phyloP scores from a whole-genome alignment of 2,329 filamentous ascomycete species.

The Chaetomiaceae sp. region DNA sequence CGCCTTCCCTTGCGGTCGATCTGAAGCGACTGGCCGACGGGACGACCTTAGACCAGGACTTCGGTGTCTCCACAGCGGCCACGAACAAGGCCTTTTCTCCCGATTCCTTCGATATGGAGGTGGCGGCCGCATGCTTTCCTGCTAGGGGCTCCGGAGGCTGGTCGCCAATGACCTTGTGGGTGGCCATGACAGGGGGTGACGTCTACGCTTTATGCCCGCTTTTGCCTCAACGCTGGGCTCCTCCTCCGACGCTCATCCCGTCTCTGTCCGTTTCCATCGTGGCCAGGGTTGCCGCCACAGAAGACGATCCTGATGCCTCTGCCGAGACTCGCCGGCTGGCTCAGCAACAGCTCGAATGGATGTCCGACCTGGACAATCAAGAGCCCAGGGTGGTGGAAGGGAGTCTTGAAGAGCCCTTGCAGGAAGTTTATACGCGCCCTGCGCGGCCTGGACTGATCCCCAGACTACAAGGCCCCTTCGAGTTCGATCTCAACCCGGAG shows the following conservation, averaged over 20 bases:
- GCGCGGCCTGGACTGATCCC: conserved; percentile 52
- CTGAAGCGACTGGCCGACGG: conserved; percentile 84
- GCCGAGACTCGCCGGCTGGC: conserved; percentile 49
- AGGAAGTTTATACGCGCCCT: conserved; percentile 53
- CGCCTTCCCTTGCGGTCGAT: conserved; percentile 77
- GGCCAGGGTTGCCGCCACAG: conserved; percentile 59
- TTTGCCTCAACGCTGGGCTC: conserved; percentile 79
- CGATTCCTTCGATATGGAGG: conserved; percentile 88
- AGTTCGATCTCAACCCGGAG: conserved; percentile 48
- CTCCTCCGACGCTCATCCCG: conserved; percentile 68
- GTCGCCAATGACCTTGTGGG: conserved; percentile 94
- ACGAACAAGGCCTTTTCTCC: conserved; percentile 80
- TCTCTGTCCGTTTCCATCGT: conserved; percentile 79
- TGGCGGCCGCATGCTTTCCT: conserved; percentile 78
- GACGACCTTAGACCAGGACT: conserved; percentile 73
- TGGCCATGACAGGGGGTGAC: conserved; percentile 91
- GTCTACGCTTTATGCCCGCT: conserved; percentile 90
- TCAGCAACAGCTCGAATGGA: conserved; percentile 62
- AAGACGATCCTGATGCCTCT: conserved; percentile 52
- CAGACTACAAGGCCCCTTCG: conserved; percentile 57
- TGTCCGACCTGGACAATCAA: conserved; percentile 59
- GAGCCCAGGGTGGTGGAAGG: conserved; percentile 52
- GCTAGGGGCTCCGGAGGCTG: conserved; percentile 67
- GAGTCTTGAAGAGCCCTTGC: conserved; percentile 40
- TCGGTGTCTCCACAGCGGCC: conserved; percentile 66